Evolutionary conservation across 2,329 filamentous ascomycete species (phyloP).

Genomic region (Aureobasidium subglaciale): DNA sequence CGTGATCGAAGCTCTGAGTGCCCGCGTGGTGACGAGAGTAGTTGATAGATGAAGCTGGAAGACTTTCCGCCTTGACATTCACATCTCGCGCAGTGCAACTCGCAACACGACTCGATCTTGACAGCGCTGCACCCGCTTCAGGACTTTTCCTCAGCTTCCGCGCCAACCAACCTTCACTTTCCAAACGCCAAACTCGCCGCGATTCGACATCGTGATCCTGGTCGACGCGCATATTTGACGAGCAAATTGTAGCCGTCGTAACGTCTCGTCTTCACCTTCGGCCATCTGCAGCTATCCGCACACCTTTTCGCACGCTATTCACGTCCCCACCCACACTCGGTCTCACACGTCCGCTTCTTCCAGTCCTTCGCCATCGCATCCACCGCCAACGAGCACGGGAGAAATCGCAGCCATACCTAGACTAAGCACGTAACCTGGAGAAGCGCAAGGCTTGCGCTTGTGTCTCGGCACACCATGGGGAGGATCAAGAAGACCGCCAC

Average conservation of each 20-base stretch:
- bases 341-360: not conserved
- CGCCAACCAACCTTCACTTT: not conserved
- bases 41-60: too few relatives aligned
- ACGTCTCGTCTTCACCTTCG: not conserved
- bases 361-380: not conserved
- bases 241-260: conserved; percentile 8
- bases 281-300: conserved; percentile 6
- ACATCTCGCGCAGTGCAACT: not conserved
- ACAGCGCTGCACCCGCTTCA: conserved; percentile 11
- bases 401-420: conserved; percentile 3
- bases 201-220: not conserved
- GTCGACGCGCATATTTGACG: conserved; percentile 8
- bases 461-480: conserved; percentile 33
- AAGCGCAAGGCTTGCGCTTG: conserved; percentile 15
- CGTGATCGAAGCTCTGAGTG: too few relatives aligned
- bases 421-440: not conserved
- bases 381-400: not conserved
- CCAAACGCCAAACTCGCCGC: not conserved
- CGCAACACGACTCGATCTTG: conserved; percentile 3
- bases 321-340: not conserved
- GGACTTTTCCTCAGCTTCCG: not conserved
- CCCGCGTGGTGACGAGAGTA: too few relatives aligned
- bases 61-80: too few relatives aligned
- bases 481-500: conserved; percentile 51
- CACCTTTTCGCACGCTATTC: conserved; percentile 3